phyloP scores from a whole-genome alignment of 148 eudicot species.

The Diospyros lotus region DNA sequence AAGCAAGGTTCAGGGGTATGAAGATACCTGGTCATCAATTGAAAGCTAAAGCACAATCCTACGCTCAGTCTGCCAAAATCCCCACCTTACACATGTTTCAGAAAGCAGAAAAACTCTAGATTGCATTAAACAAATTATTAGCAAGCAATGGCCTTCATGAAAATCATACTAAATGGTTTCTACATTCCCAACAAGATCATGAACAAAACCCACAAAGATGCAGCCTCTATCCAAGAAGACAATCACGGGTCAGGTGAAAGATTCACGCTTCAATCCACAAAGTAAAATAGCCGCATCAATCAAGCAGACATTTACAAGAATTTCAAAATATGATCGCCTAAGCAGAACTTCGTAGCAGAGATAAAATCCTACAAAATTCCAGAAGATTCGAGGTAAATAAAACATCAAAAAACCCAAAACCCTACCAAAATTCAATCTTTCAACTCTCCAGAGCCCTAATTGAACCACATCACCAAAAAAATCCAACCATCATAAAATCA shows the following conservation, averaged over 20 bases:
- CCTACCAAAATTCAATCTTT: background rate
- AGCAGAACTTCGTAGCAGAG: no score
- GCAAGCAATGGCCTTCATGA: background rate
- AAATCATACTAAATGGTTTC: no score
- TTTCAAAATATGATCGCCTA: no score
- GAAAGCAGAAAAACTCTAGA: no score
- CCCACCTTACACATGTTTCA: no score
- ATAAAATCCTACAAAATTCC: slow-evolving; percentile 8
- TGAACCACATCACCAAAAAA: background rate
- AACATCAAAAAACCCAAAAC: background rate
- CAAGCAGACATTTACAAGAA: background rate
- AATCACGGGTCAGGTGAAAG: background rate
- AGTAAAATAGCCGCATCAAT: background rate
- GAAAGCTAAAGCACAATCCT: no score
- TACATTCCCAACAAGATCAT: background rate
- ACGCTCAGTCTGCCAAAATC: no score
- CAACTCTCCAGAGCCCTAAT: background rate
- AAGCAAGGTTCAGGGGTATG: no score
- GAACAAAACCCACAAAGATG: background rate
- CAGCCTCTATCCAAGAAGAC: background rate
- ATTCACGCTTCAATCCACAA: background rate
- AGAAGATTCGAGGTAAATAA: background rate
- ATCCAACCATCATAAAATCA: background rate
- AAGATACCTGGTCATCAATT: no score
- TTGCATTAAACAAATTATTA: background rate